Base-by-base conservation (phyloP, 768 basidiomycete species). In the Kwoniella dejecticola region DNA sequence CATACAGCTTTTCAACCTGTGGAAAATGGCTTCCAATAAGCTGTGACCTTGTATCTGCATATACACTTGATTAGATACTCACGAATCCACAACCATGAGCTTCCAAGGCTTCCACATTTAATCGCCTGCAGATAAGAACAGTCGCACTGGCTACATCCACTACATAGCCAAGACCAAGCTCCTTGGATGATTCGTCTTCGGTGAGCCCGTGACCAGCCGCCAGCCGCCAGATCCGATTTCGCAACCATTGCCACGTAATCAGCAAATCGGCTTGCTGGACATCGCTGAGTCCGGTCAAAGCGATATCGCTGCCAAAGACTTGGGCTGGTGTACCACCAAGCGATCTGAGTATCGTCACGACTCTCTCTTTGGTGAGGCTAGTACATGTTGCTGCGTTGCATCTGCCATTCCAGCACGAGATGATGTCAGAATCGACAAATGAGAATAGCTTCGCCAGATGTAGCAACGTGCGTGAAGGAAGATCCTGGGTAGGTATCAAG, bases 211-310 rank as follows among this genome's bases (percentile, higher is more conserved):
- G 71, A 30, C 49, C 27, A 19, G 52, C 47, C 11, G 62, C 61
- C 27, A 73, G 30, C 13, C 64, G 24, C 71, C 71, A 73, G 19
- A 73, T 48, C 21, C 69, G 42, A 50, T 70, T 73, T 19, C 64
- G 52, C 19, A 70, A 41, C 71, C 71, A 73, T 45, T 73, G 69
- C 69, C 69, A 70, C 10, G 71, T 73, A 47, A 73, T 66, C 21
- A 70, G 50, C 58, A 73, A 40, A 48, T 73, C 71, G 2, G 66
- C 71, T 38, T 56, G 57, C 38, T 73, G 71, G 10, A 62, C 62
- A 29, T 73, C 71, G 49, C 41, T 64, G 13, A 71, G 36, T 7
- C 48, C 47, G 3, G 26, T 29, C 19, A 61, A 30, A 15, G 41
- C 27, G 8, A 50, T 27, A 6, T 57, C 63, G 13, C 12, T 19